These are phyloP conservation scores for Lepiota brunneoincarnata DNA, from an alignment of 768 basidiomycete genomes.

Conservation along the genomic window DNA sequence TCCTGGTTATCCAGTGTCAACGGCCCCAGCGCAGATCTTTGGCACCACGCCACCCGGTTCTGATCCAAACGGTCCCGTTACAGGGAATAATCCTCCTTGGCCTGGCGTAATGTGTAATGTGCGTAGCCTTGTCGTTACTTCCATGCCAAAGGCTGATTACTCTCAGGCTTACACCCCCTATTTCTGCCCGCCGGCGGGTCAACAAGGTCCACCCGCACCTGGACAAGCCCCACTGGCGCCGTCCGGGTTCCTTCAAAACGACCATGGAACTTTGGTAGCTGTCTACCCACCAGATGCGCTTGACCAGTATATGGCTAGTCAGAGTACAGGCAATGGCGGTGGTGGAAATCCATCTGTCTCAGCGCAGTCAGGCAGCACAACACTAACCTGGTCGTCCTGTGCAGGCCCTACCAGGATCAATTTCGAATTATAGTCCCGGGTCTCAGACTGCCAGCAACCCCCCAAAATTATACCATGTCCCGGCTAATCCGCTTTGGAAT, in stretches of 20 bases:
- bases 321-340: slow-evolving; percentile 14
- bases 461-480: background rate
- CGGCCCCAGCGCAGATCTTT: slow-evolving; percentile 21
- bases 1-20: slow-evolving; percentile 39
- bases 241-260: slow-evolving; percentile 69
- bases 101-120: slow-evolving; percentile 46
- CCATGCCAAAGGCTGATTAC: slow-evolving; percentile 4
- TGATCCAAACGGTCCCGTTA: slow-evolving; percentile 34
- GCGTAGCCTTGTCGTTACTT: slow-evolving; percentile 19
- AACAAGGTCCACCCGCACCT: slow-evolving; percentile 23
- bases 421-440: background rate
- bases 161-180: slow-evolving; percentile 50
- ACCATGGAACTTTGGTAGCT: slow-evolving; percentile 69
- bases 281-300: slow-evolving; percentile 71
- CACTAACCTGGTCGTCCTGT: background rate
- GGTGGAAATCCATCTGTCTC: slow-evolving; percentile 26
- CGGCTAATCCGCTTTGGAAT: slow-evolving; percentile 1
- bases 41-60: slow-evolving; percentile 31
- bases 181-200: slow-evolving; percentile 30
- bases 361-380: slow-evolving; percentile 1
- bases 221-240: slow-evolving; percentile 54
- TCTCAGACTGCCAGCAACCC: background rate
- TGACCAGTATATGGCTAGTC: slow-evolving; percentile 58
- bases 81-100: slow-evolving; percentile 33
- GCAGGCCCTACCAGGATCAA: background rate